Percentiles rank a stretch among this genome's conserved stretches.
Evolutionary conservation across 164 flowering plant genomes (phyloP).

Genomic region (Tetrastigma voinierianum): DNA sequence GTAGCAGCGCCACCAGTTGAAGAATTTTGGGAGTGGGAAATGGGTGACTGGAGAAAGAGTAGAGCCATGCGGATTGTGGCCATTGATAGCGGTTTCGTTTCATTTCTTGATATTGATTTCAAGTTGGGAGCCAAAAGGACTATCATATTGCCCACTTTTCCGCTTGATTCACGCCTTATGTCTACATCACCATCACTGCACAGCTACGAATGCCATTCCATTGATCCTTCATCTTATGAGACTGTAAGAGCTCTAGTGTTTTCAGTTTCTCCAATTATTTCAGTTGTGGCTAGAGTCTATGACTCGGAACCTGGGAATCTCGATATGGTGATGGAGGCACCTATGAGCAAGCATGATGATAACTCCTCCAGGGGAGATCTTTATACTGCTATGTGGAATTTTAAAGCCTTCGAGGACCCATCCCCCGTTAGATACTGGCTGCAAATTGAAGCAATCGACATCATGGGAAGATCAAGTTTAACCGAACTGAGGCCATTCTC

Average conservation of each 20-base stretch:
- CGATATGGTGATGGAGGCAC: constrained; percentile 51
- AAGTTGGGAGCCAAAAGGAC: constrained; percentile 49
- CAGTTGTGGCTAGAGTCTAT: constrained; percentile 69
- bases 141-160: constrained; percentile 81
- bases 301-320: constrained; percentile 60
- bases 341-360: constrained; percentile 51
- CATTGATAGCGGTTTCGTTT: constrained; percentile 74
- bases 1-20: constrained; percentile 20
- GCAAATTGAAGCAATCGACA: constrained; percentile 78
- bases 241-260: constrained; percentile 77
- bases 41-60: constrained; percentile 95
- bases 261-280: constrained; percentile 53
- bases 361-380: constrained; percentile 55
- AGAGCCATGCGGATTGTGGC: constrained; percentile 82
- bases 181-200: constrained; percentile 30
- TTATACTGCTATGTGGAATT: constrained; percentile 73
- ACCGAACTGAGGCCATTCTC: constrained; percentile 80
- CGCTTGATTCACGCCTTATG: constrained; percentile 80
- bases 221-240: constrained; percentile 37
- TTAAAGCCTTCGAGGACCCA: constrained; percentile 76
- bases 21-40: constrained; percentile 98
- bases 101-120: constrained; percentile 70
- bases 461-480: constrained; percentile 45
- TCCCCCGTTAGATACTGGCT: constrained; percentile 82
- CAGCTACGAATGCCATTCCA: constrained; percentile 37